Evolutionary conservation across 2,329 filamentous ascomycete genomes (phyloP).

Genomic region (Cytospora chrysosperma): DNA sequence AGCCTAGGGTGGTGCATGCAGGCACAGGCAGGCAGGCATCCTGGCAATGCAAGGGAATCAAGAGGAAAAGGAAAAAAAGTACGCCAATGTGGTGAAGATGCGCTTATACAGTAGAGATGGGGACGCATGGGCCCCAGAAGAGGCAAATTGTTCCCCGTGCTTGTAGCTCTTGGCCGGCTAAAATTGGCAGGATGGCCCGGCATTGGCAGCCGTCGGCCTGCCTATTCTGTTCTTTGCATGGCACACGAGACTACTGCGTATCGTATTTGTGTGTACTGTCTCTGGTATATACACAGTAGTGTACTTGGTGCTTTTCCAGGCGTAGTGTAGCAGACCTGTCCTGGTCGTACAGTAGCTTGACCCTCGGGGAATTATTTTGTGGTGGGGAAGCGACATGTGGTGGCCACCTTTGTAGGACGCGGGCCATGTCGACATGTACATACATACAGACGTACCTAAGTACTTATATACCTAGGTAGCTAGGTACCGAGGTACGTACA

Average conservation of each 20-base stretch:
- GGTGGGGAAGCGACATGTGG: background rate
- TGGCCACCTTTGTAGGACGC: background rate
- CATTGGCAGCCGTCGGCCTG: background rate
- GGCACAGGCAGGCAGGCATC: background rate
- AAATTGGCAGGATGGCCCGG: constrained; percentile 12
- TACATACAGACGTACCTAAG: background rate
- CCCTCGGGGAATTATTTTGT: background rate
- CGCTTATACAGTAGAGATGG: constrained; percentile 3
- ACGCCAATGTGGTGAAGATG: too few relatives aligned
- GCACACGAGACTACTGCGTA: background rate
- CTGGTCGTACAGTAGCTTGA: background rate
- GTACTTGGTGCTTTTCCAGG: background rate
- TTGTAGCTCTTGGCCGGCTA: constrained; percentile 1
- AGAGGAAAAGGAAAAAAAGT: background rate
- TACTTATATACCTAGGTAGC: background rate
- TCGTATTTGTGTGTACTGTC: background rate
- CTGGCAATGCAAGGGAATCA: too few relatives aligned
- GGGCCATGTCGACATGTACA: background rate
- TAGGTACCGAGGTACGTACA: background rate
- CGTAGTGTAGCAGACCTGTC: background rate
- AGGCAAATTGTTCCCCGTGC: background rate
- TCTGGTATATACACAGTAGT: too few relatives aligned
- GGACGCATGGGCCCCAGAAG: constrained; percentile 2
- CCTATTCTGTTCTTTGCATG: background rate
- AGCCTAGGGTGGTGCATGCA: background rate